Base-by-base conservation (phyloP, 2,329 filamentous ascomycete genomes). In the Sordariomycetes sp. region DNA sequence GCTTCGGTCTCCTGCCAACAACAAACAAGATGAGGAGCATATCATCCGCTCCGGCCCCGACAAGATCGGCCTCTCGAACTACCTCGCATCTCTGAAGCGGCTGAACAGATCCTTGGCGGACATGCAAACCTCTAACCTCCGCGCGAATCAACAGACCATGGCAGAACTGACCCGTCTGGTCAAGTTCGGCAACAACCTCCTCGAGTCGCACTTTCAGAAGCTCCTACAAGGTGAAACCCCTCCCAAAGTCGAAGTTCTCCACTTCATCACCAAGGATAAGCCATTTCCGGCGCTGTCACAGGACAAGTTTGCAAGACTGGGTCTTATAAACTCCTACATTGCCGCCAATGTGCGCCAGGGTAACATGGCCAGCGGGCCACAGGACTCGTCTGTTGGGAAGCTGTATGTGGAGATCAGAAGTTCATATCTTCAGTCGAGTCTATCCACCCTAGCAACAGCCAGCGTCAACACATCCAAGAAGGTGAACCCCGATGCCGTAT, bases 21-120 rank as follows among this genome's bases (percentile, higher is more conserved):
- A 90, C 67, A 92, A 94, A 66, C 90, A 87, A 63, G 84, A 88
- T 61, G 94, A 99, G 70, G 94, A 99, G 70, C 84, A 86, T 57
- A 90, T 96, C 61, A 91, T 99, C 65, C 85, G 90, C 57, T 82
- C 85, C 62, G 90, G 90, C n/a, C 91, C 91, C 1, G 85, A 90
- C 63, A 87, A 86, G 70, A 84, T 85, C 35, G 91, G 91, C 48
- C 74, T 99, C 58, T 79, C 84, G 42, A 88, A 89, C 64, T 99
- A 96, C 70, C 81, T 99, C 54, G 85, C 84, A 52, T 96, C 92
- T 6, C 82, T 97, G 63, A 94, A 95, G 72, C 86, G 94, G 50
- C 82, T 96, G 35, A 90, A 87, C 65, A 87, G 87, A 68, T 88
- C 91, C n/a, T 77, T 96, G 57, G 73, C 77, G 60, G 89, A 95